A percentile compares a stretch with the other conserved stretches of the same genome.
These are phyloP conservation scores for Podospora pseudocomata DNA, from an alignment of 495 filamentous ascomycete species.

Conservation along the genomic window DNA sequence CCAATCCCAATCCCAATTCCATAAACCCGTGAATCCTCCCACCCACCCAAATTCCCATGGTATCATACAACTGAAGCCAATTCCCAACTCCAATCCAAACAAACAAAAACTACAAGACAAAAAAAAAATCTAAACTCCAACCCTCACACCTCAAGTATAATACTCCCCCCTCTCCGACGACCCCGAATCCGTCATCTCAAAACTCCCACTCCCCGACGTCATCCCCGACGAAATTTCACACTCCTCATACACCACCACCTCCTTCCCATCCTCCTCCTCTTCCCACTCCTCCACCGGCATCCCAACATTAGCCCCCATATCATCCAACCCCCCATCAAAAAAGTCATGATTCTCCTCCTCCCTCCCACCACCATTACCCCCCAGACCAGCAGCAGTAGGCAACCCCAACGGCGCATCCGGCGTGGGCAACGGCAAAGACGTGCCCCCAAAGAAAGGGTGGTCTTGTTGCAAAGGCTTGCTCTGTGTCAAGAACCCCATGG, in stretches of 20 bases:
- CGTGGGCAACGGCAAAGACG: background rate
- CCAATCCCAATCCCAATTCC: background rate
- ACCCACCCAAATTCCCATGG: background rate
- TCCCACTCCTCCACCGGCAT: slow-evolving; percentile 14
- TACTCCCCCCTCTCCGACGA: background rate
- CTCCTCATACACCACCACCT: slow-evolving; percentile 23
- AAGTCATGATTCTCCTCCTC: slow-evolving; percentile 19
- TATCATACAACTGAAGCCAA: background rate
- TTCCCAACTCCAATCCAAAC: background rate
- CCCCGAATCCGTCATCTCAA: background rate
- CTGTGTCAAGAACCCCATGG: slow-evolving; percentile 53
- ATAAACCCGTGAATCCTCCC: background rate
- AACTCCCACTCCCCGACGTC: background rate
- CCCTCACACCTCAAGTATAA: background rate
- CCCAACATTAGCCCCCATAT: slow-evolving; percentile 20
- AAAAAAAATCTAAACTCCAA: background rate
- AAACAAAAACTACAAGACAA: background rate
- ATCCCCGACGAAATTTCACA: background rate
- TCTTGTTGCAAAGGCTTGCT: slow-evolving; percentile 40
- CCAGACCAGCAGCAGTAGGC: background rate
- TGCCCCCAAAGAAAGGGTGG: slow-evolving; percentile 45
- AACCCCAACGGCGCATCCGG: background rate
- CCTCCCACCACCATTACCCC: background rate
- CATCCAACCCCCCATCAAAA: slow-evolving; percentile 9
- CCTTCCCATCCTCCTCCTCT: slow-evolving; percentile 16